Conservation (phyloP, 768 basidiomycete genomes). For the Clitopilus hobsonii region DNA sequence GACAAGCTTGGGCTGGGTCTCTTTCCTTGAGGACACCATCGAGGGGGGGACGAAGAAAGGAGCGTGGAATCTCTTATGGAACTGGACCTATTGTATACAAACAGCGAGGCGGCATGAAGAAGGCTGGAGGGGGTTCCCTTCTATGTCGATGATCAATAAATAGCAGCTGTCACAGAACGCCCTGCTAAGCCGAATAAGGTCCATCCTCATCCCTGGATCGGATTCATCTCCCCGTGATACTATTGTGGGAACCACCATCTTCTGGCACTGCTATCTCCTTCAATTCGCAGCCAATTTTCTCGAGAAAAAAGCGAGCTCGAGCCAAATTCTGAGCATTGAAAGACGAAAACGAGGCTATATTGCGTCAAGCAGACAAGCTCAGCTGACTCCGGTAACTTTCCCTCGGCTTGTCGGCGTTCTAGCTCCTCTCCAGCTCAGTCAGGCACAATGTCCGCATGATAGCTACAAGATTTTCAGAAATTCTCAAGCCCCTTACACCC, state of each 20-base stretch:
- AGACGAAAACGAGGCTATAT: not conserved
- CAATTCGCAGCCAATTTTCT: not conserved
- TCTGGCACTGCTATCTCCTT: not conserved
- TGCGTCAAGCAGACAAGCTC: not conserved
- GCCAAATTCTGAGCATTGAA: not conserved
- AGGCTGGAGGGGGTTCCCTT: not conserved
- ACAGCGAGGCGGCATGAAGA: not conserved
- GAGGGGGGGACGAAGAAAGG: not conserved
- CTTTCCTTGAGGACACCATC: constrained; percentile 2
- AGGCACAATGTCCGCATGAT: not conserved
- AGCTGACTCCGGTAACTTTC: not conserved
- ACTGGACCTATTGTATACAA: not conserved
- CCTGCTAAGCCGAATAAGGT: not conserved
- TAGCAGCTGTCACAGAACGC: not conserved
- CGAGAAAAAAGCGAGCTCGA: not conserved
- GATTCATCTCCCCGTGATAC: not conserved
- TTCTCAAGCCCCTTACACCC: not conserved
- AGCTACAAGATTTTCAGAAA: not conserved
- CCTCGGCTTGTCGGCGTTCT: constrained; percentile 1
- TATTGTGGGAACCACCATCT: not conserved
- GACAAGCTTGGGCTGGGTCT: constrained; percentile 24
- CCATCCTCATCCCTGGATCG: not conserved
- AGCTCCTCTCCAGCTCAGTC: not conserved
- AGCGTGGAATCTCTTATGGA: not conserved
- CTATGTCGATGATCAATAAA: not conserved